These are phyloP conservation scores for Oryza rufipogon DNA, from an alignment of 176 grass and related monocot genomes.

Conservation along the genomic window DNA sequence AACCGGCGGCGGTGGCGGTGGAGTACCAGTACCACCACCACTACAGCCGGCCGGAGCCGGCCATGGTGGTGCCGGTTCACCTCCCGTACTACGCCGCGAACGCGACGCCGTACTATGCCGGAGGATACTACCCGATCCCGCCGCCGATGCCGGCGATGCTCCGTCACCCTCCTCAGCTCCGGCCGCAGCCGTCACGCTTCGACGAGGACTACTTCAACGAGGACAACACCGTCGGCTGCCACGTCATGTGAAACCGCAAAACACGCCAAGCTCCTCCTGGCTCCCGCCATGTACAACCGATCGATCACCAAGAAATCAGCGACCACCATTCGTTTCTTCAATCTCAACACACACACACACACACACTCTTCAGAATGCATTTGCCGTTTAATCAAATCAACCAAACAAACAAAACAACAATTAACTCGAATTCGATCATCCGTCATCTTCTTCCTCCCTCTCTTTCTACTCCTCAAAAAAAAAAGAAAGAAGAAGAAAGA, in stretches of 20 bases:
- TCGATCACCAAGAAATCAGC: background rate
- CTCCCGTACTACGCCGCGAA: conserved; percentile 50
- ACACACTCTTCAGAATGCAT: background rate
- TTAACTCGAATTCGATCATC: background rate
- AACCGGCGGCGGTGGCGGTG: background rate
- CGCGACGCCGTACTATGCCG: conserved; percentile 44
- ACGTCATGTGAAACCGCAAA: conserved; percentile 58
- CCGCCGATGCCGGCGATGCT: conserved; percentile 5
- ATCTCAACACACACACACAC: too few relatives aligned
- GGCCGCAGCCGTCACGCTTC: conserved; percentile 68
- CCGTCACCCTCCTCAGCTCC: conserved; percentile 35
- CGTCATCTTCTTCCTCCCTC: too few relatives aligned
- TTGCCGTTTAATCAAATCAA: background rate
- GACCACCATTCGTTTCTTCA: background rate
- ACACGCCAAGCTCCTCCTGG: too few relatives aligned
- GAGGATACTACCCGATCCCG: conserved; percentile 40
- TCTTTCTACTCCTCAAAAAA: too few relatives aligned
- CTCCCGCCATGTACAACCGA: conserved; percentile 1
- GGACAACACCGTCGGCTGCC: conserved; percentile 72
- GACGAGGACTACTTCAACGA: conserved; percentile 75
- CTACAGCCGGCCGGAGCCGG: conserved; percentile 57
- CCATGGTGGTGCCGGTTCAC: conserved; percentile 52
- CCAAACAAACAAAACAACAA: background rate
- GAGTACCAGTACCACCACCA: conserved; percentile 28
- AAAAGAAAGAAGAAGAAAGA: background rate